A percentile compares a stretch with the other conserved stretches of the same genome.
Conservation (phyloP, 2,329 filamentous ascomycete species). For the Coniochaeta sp. region DNA sequence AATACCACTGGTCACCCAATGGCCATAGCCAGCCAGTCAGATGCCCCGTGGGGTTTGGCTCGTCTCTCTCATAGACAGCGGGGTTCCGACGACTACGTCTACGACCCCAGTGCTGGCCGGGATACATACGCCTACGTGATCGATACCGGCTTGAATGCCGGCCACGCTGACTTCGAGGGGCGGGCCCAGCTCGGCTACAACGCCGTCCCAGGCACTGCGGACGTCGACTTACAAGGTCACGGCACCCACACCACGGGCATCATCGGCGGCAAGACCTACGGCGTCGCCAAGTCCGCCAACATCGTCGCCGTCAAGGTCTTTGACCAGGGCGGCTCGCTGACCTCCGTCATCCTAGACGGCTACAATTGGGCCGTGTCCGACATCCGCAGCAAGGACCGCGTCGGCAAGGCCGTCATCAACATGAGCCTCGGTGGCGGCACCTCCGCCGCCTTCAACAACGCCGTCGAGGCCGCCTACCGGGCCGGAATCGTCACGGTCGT, state of each 20-base stretch:
- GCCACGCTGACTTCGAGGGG: constrained; percentile 24
- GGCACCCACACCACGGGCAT: constrained; percentile 26
- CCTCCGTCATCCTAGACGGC: constrained; percentile 13
- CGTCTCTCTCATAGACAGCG: constrained; percentile 16
- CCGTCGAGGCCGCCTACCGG: constrained; percentile 24
- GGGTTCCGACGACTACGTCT: constrained; percentile 12
- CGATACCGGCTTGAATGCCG: constrained; percentile 33
- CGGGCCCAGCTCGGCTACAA: constrained; percentile 22
- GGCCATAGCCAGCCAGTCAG: constrained; percentile 1
- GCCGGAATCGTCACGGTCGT: constrained; percentile 30
- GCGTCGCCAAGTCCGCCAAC: constrained; percentile 22
- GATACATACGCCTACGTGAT: constrained; percentile 32
- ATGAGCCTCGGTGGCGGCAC: constrained; percentile 6
- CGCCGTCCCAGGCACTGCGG: constrained; percentile 10
- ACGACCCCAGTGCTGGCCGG: constrained; percentile 16
- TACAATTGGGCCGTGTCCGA: constrained; percentile 16
- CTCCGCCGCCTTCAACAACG: constrained; percentile 25
- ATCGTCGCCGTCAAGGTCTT: constrained; percentile 25
- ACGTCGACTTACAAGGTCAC: constrained; percentile 20
- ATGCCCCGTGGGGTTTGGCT: constrained; percentile 18
- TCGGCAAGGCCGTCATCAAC: neutral
- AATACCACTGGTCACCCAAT: neutral
- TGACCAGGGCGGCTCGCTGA: constrained; percentile 1
- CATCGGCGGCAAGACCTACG: constrained; percentile 20
- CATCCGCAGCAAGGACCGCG: constrained; percentile 8